Percentiles rank a stretch among this genome's conserved stretches.
phyloP scores from a whole-genome alignment of 441 rosid genomes.

The Syzygium syzygioides region DNA sequence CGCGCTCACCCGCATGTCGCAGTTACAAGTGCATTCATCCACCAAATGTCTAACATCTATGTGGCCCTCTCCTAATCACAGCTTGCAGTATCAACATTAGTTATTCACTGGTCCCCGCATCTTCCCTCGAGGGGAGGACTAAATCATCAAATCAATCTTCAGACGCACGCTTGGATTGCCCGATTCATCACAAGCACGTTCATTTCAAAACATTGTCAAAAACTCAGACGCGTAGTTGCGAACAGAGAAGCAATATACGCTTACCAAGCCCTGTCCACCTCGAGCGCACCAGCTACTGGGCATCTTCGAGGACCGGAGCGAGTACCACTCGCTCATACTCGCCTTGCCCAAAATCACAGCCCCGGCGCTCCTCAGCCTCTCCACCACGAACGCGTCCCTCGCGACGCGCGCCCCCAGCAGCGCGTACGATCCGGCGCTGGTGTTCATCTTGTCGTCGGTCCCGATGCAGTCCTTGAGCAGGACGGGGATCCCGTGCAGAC shows the following conservation, averaged over 20 bases:
- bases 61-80: not conserved
- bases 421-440: slow-evolving; percentile 9
- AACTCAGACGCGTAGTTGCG: not conserved
- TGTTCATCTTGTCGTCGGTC: slow-evolving; percentile 7
- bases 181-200: not conserved
- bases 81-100: not conserved
- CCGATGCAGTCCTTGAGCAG: slow-evolving; percentile 18
- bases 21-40: not conserved
- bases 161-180: not conserved
- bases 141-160: not conserved
- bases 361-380: slow-evolving; percentile 13
- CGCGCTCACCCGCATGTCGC: not conserved
- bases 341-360: slow-evolving; percentile 15
- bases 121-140: not conserved
- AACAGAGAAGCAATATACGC: not conserved
- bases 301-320: slow-evolving; percentile 2
- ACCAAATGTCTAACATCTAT: not conserved
- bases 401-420: slow-evolving; percentile 1
- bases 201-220: not conserved
- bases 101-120: not conserved
- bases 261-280: slow-evolving; percentile 9
- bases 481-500: slow-evolving; percentile 5
- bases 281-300: slow-evolving; percentile 13
- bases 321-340: slow-evolving; percentile 14
- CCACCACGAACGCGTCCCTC: slow-evolving; percentile 13